Conservation (phyloP, 306 rosid genomes). For the Clitoria ternatea region DNA sequence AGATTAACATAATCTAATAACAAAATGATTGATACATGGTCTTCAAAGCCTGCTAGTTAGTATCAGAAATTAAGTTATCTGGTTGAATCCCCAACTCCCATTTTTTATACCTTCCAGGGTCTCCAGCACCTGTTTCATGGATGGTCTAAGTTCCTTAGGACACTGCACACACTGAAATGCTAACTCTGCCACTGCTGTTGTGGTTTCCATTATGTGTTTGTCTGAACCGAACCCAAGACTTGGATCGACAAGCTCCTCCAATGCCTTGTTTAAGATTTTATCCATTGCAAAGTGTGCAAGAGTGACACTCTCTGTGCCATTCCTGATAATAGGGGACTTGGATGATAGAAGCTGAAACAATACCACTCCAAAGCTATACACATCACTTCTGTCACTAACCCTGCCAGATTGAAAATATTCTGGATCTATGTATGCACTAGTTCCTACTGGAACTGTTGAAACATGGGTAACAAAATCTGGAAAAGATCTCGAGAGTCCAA, state of each 20-base stretch:
- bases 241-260: slow-evolving; percentile 47
- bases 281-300: slow-evolving; percentile 35
- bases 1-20: background rate
- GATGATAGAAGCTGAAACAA: slow-evolving; percentile 59
- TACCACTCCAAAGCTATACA: slow-evolving; percentile 65
- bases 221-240: slow-evolving; percentile 39
- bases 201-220: slow-evolving; percentile 6
- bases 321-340: background rate
- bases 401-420: slow-evolving; percentile 45
- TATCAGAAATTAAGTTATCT: background rate
- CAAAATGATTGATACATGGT: background rate
- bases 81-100: slow-evolving; percentile 20
- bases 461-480: slow-evolving; percentile 27
- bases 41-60: background rate
- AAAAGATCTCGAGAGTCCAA: slow-evolving; percentile 54
- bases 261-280: slow-evolving; percentile 38
- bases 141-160: slow-evolving; percentile 51
- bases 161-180: slow-evolving; percentile 62
- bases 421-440: slow-evolving; percentile 50
- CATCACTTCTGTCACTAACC: slow-evolving; percentile 59
- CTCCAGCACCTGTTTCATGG: slow-evolving; percentile 42
- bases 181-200: slow-evolving; percentile 52
- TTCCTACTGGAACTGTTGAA: slow-evolving; percentile 11
- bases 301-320: background rate
- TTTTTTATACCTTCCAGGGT: slow-evolving; percentile 34